phyloP scores from a whole-genome alignment of 345 rosid species.

The sweet orange (Citrus sinensis) region DVS_A1.0 CM039161.1:22923001-22923500 shows the following conservation, averaged over 20 bases:
- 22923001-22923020: not conserved
- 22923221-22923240: slow-evolving; percentile 75
- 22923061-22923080: not conserved
- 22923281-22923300: slow-evolving; percentile 90
- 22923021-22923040: not conserved
- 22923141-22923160: slow-evolving; percentile 24
- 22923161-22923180: slow-evolving; percentile 56
- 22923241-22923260: slow-evolving; percentile 87
- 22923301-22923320: slow-evolving; percentile 79
- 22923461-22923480: slow-evolving; percentile 98
- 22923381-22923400: not conserved
- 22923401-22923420: slow-evolving; percentile 15
- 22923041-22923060: not conserved
- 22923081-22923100: not conserved
- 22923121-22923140: not conserved
- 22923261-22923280: slow-evolving; percentile 90
- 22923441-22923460: slow-evolving; percentile 46
- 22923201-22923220: slow-evolving; percentile 68
- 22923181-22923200: slow-evolving; percentile 78
- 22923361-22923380: not conserved
- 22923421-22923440: slow-evolving; percentile 53
- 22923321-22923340: not conserved
- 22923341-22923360: not conserved
- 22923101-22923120: not conserved
- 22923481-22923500: slow-evolving; percentile 86